These are phyloP conservation scores for Dendrobium nobile DNA, from an alignment of 106 monocot genomes.

Conservation along the genomic window DNA sequence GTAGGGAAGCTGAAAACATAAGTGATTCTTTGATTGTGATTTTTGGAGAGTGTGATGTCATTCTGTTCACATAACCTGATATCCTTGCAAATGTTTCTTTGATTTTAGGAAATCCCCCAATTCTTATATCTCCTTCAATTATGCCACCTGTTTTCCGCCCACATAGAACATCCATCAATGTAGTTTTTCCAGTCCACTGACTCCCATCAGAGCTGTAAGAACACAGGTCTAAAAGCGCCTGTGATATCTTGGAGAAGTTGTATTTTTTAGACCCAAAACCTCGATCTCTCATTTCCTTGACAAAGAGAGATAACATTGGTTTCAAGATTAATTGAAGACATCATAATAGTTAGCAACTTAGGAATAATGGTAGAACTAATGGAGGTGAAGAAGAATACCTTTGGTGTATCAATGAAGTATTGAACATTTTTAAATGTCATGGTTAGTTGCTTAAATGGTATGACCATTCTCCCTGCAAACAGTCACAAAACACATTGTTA, in stretches of 20 bases:
- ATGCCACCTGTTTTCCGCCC: conserved; percentile 42
- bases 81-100: conserved; percentile 41
- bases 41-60: conserved; percentile 45
- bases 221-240: conserved; percentile 38
- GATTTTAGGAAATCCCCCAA: conserved; percentile 41
- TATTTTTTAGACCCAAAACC: conserved; percentile 22
- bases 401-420: conserved; percentile 22
- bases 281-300: conserved; percentile 28
- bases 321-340: not conserved
- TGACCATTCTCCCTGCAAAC: conserved; percentile 6
- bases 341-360: not conserved
- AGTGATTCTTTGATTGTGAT: conserved; percentile 42
- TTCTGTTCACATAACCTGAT: conserved; percentile 52
- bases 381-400: conserved; percentile 4
- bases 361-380: not conserved
- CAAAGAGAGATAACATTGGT: not conserved
- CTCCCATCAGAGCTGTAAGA: conserved; percentile 42
- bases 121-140: conserved; percentile 48
- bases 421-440: conserved; percentile 25
- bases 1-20: conserved; percentile 33
- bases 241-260: conserved; percentile 38
- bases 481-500: not conserved
- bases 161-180: conserved; percentile 48
- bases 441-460: conserved; percentile 15
- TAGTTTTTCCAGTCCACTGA: conserved; percentile 54